Conservation (phyloP, 768 basidiomycete species). For the Collybia nuda region DNA sequence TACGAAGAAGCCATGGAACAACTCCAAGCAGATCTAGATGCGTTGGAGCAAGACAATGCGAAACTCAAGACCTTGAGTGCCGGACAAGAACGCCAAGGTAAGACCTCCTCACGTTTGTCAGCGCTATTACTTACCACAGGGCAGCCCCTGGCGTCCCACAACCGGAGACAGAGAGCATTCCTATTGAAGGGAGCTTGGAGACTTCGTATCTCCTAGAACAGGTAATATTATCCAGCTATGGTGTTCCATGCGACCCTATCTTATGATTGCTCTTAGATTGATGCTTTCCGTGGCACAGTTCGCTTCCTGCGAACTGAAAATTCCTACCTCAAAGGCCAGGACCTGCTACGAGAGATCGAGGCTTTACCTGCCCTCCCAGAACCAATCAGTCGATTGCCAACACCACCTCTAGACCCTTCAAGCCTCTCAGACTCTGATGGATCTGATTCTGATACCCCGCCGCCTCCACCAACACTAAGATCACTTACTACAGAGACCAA, state of each 20-base stretch:
- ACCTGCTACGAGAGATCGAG: conserved; percentile 82
- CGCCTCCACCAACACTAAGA: conserved; percentile 53
- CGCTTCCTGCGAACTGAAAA: conserved; percentile 94
- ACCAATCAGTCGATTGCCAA: conserved; percentile 46
- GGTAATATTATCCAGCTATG: conserved; percentile 37
- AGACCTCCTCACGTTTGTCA: conserved; percentile 12
- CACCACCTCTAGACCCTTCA: conserved; percentile 69
- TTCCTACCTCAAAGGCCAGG: conserved; percentile 89
- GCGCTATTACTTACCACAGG: not conserved
- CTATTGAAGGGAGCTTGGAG: conserved; percentile 80
- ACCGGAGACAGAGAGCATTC: conserved; percentile 58
- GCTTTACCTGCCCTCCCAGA: conserved; percentile 65
- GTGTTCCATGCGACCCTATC: conserved; percentile 2
- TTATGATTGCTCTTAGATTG: conserved; percentile 53
- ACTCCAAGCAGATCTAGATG: conserved; percentile 84
- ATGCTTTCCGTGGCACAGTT: conserved; percentile 87
- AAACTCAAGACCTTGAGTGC: conserved; percentile 72
- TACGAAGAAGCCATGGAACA: conserved; percentile 95
- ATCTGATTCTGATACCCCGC: conserved; percentile 43
- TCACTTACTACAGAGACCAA: conserved; percentile 82
- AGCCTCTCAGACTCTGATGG: conserved; percentile 69
- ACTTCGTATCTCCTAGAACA: conserved; percentile 88
- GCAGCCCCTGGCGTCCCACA: conserved; percentile 47
- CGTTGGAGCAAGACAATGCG: conserved; percentile 83
- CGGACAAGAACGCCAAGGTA: conserved; percentile 73